Percentiles rank a stretch among this genome's conserved stretches.
Conservation (phyloP, 2,329 filamentous ascomycete genomes). For the Phyllosticta citrichinensis region DNA sequence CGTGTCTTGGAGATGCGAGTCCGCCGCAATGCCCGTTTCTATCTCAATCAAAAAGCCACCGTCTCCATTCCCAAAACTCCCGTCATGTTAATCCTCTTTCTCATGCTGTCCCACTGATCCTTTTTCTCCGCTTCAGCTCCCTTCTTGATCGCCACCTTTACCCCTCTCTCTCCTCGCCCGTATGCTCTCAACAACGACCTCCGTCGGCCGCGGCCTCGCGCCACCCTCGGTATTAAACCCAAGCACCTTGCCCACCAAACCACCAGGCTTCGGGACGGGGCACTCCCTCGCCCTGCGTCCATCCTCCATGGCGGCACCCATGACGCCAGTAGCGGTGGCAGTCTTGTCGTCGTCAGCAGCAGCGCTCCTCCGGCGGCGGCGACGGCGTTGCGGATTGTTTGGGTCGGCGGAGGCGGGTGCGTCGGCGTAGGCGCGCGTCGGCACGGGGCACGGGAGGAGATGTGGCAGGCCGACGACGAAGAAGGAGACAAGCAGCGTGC, state of each 20-base stretch:
- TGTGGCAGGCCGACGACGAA: constrained; percentile 88
- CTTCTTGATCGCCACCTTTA: constrained; percentile 1
- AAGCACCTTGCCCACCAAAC: constrained; percentile 63
- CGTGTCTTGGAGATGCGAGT: neutral
- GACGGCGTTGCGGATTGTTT: constrained; percentile 12
- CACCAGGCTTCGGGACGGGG: constrained; percentile 82
- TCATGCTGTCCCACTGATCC: neutral
- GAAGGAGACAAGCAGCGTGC: constrained; percentile 82
- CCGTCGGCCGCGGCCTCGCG: constrained; percentile 11
- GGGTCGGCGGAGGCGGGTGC: constrained; percentile 24
- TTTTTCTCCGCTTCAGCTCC: neutral
- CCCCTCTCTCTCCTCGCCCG: constrained; percentile 6
- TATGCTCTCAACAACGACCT: constrained; percentile 11
- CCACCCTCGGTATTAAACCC: constrained; percentile 47
- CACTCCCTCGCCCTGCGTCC: constrained; percentile 56
- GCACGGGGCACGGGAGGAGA: constrained; percentile 77
- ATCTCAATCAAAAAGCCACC: neutral
- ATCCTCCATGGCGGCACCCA: constrained; percentile 17
- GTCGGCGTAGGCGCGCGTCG: constrained; percentile 58
- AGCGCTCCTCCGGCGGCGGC: constrained; percentile 33
- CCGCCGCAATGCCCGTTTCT: neutral
- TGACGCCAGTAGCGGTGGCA: constrained; percentile 11
- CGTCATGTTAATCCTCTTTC: neutral
- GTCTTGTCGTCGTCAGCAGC: constrained; percentile 13
- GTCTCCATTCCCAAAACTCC: neutral